Evolutionary conservation across 192 early-diverging fungal genomes (phyloP), one percentile per base, ranked within the genome.

Genomic region (Podila horticola): DNA sequence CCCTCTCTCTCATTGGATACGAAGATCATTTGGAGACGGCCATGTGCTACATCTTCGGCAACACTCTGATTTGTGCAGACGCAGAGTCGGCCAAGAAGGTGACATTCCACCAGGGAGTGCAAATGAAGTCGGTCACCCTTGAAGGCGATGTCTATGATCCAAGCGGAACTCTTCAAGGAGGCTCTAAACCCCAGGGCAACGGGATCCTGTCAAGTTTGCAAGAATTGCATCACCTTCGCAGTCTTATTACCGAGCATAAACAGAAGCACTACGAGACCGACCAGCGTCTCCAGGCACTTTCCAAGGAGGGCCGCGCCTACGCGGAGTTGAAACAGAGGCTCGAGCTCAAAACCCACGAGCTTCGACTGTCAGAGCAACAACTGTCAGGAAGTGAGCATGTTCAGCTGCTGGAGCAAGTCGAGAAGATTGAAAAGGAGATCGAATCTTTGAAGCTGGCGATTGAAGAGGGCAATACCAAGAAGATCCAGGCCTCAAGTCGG

Each of bases 71-170:
- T 31, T 97, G 96, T 81, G 85, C 92, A 57, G 96, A 98, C 79
- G 87, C 92, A 0, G 87, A 90, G 19, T 91, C 92, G 0, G 97
- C 97, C 2, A 96, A 96, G 81, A 75, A 85, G 36, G 92, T 99
- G 33, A 94, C 98, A 1, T 99, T 97, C 82, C 87, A 97, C 87
- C 90, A 93, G 64, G 86, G 86, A 52, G 92, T 99, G 41, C 87
- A 90, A 19, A 81, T 91, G 55, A 93, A 95, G 67, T 96, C 94
- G n/a, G 95, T 99, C n/a, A 99, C 98, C 5, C 77, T 94, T 0
- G 97, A 98, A 36, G 98, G 98, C 50, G 98, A 99, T 82, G 88
- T 96, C 4, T 99, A 99, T 82, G 97, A 99, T 73, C 97, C 98
- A 12, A 90, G 91, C 19, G 98, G 98, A 33, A 94, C 93, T 5